Percentiles rank a stretch among this genome's conserved stretches.
Evolutionary conservation across 495 filamentous ascomycete genomes (phyloP).

Genomic region (Lichenothelia convexa): DNA sequence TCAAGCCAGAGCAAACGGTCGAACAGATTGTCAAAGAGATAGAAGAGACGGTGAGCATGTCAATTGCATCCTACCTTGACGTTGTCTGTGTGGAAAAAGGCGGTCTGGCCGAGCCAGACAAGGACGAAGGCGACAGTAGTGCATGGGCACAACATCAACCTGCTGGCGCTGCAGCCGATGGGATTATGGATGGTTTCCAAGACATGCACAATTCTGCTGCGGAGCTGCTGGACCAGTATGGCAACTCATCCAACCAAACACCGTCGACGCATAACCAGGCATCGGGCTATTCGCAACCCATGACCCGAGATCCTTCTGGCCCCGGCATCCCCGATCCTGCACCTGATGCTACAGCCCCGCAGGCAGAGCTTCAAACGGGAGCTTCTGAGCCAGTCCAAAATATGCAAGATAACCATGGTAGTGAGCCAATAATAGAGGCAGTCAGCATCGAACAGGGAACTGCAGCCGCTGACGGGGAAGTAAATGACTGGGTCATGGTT

Average conservation of each 20-base stretch:
- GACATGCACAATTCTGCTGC: constrained; percentile 1
- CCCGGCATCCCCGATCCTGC: too few relatives aligned
- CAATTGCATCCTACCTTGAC: constrained; percentile 14
- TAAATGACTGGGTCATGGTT: constrained; percentile 45
- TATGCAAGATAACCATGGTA: neutral
- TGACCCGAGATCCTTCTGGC: too few relatives aligned
- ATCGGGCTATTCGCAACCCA: neutral
- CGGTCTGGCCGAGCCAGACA: constrained; percentile 16
- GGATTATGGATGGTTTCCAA: constrained; percentile 1
- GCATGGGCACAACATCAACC: neutral
- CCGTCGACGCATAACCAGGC: constrained; percentile 1
- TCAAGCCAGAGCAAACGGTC: constrained; percentile 10
- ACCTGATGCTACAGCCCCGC: neutral
- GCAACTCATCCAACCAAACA: constrained; percentile 1
- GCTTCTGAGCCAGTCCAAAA: neutral
- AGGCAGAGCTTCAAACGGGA: neutral
- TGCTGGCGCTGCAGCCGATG: neutral
- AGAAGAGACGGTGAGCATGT: constrained; percentile 15
- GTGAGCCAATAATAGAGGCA: constrained; percentile 1
- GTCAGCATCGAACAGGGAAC: constrained; percentile 1
- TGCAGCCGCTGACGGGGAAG: constrained; percentile 8
- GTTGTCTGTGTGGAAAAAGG: constrained; percentile 21
- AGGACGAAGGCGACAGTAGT: neutral
- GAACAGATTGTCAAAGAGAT: constrained; percentile 17
- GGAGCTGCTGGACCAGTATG: constrained; percentile 1